phyloP scores from a whole-genome alignment of 192 early-diverging fungal species.

The Diversispora epigaea region DNA sequence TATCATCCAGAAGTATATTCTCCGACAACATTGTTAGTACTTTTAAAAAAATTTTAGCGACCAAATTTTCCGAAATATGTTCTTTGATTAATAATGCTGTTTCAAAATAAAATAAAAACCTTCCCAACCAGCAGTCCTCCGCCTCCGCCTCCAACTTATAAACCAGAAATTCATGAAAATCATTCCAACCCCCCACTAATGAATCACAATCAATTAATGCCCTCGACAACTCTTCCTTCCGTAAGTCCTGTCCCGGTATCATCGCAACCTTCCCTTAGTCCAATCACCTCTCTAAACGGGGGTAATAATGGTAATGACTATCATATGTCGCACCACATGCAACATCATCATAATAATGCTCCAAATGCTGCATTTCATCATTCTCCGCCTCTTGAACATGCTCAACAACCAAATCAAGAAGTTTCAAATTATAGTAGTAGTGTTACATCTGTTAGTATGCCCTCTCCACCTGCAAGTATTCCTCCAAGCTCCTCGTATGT shows the following conservation, averaged over 20 bases:
- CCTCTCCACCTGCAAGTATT: slow-evolving; percentile 30
- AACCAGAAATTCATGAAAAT: slow-evolving; percentile 5
- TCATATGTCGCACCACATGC: slow-evolving; percentile 31
- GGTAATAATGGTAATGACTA: slow-evolving; percentile 22
- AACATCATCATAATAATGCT: neutral
- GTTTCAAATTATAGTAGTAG: slow-evolving; percentile 26
- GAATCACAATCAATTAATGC: slow-evolving; percentile 30
- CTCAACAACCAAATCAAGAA: slow-evolving; percentile 24
- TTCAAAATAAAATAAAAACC: neutral
- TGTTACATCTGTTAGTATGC: slow-evolving; percentile 21
- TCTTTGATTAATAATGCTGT: neutral
- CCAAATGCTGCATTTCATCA: slow-evolving; percentile 18
- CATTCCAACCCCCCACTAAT: slow-evolving; percentile 9
- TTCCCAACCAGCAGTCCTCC: neutral
- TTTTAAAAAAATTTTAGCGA: neutral
- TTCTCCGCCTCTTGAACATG: slow-evolving; percentile 28
- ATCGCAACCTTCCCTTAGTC: slow-evolving; percentile 24
- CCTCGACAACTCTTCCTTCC: slow-evolving; percentile 12
- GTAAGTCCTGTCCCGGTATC: slow-evolving; percentile 11
- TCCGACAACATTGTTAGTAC: slow-evolving; percentile 23
- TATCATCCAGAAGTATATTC: slow-evolving; percentile 10
- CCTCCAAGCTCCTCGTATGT: slow-evolving; percentile 21
- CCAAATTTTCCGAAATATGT: neutral
- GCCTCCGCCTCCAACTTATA: slow-evolving; percentile 9
- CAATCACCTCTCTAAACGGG: slow-evolving; percentile 19